phyloP scores from a whole-genome alignment of 371 early-diverging fungal genomes.

The Nosema muscidifuracis region DNA sequence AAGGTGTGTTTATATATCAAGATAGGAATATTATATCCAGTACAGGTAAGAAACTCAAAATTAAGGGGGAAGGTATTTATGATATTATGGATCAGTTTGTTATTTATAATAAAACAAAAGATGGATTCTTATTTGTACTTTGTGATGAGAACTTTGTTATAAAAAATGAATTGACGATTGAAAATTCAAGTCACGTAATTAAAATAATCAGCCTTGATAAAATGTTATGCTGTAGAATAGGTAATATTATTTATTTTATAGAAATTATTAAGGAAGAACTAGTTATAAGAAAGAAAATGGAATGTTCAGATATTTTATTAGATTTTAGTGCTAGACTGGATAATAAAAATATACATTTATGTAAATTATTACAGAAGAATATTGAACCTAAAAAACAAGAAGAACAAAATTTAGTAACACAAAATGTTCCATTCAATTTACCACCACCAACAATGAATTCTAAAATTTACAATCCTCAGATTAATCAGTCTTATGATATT shows the following conservation, averaged over 20 bases:
- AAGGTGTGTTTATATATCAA: constrained; percentile 6
- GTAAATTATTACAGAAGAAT: neutral
- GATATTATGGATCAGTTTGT: constrained; percentile 6
- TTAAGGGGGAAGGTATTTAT: constrained; percentile 20
- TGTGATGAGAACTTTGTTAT: neutral
- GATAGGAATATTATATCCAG: neutral
- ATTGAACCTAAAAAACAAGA: neutral
- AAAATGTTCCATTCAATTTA: neutral
- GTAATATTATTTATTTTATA: neutral
- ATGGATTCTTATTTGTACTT: neutral
- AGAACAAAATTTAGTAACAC: neutral
- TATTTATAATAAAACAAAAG: constrained; percentile 8
- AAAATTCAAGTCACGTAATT: neutral
- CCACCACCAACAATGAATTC: neutral
- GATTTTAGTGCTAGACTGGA: constrained; percentile 1
- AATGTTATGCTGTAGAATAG: neutral
- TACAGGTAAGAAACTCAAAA: constrained; percentile 10
- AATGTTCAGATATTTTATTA: neutral
- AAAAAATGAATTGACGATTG: constrained; percentile 4
- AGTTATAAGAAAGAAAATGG: constrained; percentile 3
- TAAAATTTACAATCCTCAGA: constrained; percentile 1
- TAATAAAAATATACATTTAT: constrained; percentile 4
- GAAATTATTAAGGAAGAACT: neutral
- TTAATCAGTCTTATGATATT: no score
- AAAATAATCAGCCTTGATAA: constrained; percentile 4